phyloP scores from a whole-genome alignment of 2,329 filamentous ascomycete species.

The Apiospora phragmitis region DNA sequence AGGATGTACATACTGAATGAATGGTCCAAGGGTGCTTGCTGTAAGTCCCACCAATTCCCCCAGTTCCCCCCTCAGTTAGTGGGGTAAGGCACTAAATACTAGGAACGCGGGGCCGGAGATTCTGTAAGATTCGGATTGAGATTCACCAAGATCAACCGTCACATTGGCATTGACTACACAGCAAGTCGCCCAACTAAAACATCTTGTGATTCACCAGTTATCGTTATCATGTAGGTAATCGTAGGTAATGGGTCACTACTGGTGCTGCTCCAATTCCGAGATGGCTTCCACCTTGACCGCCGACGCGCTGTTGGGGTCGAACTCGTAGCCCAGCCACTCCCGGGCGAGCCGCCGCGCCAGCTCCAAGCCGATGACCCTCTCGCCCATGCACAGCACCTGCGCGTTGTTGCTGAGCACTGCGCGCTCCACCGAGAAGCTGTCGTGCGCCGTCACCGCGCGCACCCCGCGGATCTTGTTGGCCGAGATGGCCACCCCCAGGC shows the following conservation, averaged over 20 bases:
- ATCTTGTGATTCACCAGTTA: too few species aligned
- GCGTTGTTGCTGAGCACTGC: conserved; percentile 82
- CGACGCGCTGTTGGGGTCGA: conserved; percentile 63
- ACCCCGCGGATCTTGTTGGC: conserved; percentile 87
- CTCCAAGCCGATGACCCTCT: conserved; percentile 80
- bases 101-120: not conserved
- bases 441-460: conserved; percentile 85
- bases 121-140: not conserved
- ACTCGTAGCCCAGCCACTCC: conserved; percentile 84
- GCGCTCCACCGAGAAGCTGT: conserved; percentile 80
- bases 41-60: not conserved
- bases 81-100: not conserved
- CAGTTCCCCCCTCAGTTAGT: not conserved
- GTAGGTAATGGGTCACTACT: not conserved
- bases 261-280: conserved; percentile 36
- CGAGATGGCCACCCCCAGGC: conserved; percentile 82
- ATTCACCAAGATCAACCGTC: not conserved
- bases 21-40: not conserved
- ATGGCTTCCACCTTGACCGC: conserved; percentile 48
- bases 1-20: not conserved
- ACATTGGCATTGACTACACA: not conserved
- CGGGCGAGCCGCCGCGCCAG: conserved; percentile 73
- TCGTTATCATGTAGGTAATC: not conserved
- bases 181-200: not conserved
- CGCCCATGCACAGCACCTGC: conserved; percentile 84